These are phyloP conservation scores for Fraxinus latifolia DNA, from an alignment of 305 asterid genomes.

Conservation along the genomic window DNA sequence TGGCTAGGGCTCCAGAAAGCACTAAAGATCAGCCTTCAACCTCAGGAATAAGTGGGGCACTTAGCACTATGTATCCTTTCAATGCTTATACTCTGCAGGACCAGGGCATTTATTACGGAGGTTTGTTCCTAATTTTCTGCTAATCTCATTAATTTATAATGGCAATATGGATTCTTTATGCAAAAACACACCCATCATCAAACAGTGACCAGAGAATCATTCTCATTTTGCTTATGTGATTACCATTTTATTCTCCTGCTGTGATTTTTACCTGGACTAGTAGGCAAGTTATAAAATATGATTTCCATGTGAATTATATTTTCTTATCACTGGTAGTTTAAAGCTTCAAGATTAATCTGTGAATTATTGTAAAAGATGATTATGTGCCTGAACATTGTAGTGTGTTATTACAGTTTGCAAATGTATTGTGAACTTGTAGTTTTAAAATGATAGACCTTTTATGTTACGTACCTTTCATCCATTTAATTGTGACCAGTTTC, in stretches of 20 bases:
- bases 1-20: slow-evolving; percentile 59
- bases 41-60: slow-evolving; percentile 57
- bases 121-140: slow-evolving; percentile 38
- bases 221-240: not conserved
- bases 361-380: not conserved
- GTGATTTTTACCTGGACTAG: not conserved
- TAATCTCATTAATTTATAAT: slow-evolving; percentile 18
- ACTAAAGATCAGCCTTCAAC: slow-evolving; percentile 57
- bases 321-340: not conserved
- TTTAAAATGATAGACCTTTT: not conserved
- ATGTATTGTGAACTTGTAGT: not conserved
- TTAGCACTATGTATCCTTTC: slow-evolving; percentile 44
- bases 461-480: not conserved
- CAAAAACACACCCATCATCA: not conserved
- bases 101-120: slow-evolving; percentile 74
- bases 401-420: not conserved
- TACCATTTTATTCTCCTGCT: not conserved
- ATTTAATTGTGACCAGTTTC: not conserved
- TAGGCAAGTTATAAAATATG: not conserved
- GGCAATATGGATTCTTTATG: not conserved
- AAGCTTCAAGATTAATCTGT: not conserved
- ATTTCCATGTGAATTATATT: not conserved
- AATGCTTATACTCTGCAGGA: slow-evolving; percentile 67
- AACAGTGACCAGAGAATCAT: not conserved
- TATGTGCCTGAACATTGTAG: not conserved